phyloP scores from a whole-genome alignment of 192 early-diverging fungal genomes.

The Backusella liffmaniae region DNA sequence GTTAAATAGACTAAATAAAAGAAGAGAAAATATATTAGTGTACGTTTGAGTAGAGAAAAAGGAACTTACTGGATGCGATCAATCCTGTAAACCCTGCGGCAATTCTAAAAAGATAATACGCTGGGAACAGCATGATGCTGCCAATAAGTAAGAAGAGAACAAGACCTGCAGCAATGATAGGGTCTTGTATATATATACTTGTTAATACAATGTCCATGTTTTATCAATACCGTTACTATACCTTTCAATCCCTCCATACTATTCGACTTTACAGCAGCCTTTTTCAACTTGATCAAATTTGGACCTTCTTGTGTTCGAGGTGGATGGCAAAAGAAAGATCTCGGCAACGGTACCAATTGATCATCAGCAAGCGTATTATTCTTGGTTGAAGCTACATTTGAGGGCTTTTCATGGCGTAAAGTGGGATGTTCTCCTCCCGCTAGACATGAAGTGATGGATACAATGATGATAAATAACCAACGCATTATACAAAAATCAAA shows the following conservation, averaged over 20 bases:
- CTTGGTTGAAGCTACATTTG: background rate
- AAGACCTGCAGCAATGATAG: background rate
- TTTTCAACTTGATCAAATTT: background rate
- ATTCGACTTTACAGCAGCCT: background rate
- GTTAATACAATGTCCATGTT: too few species aligned
- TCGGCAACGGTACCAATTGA: background rate
- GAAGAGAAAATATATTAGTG: too few species aligned
- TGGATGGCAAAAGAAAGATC: background rate
- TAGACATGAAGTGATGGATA: background rate
- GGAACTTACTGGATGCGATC: constrained; percentile 16
- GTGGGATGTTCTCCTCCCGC: background rate
- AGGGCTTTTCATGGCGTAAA: background rate
- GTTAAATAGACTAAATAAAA: background rate
- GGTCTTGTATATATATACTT: background rate
- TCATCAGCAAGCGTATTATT: background rate
- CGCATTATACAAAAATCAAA: background rate
- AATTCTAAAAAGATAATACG: constrained; percentile 40
- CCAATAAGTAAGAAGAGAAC: constrained; percentile 2
- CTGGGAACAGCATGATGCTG: constrained; percentile 28
- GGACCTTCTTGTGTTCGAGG: background rate
- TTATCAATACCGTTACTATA: background rate
- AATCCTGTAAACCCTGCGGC: constrained; percentile 36
- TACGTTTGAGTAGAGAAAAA: too few species aligned
- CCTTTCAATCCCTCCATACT: background rate
- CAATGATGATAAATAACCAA: background rate